Evolutionary conservation across 768 basidiomycete species (phyloP).

Genomic region (Hygrocybe coccinea): DNA sequence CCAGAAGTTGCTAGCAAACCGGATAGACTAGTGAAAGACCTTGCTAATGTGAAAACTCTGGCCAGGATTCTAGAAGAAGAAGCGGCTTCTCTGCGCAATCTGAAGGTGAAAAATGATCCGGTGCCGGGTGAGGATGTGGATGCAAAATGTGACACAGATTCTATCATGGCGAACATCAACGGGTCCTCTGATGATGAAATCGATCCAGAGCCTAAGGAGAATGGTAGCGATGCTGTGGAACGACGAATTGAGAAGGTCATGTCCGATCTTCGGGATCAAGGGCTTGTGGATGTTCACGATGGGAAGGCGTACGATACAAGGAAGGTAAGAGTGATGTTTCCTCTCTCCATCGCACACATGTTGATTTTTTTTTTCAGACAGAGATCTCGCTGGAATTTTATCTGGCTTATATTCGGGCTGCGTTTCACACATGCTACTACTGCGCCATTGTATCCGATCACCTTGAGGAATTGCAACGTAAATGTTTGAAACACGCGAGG

Average conservation of each 20-base stretch:
- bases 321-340: constrained; percentile 49
- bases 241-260: constrained; percentile 73
- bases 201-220: constrained; percentile 54
- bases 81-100: constrained; percentile 46
- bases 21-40: constrained; percentile 76
- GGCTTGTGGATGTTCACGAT: constrained; percentile 52
- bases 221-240: constrained; percentile 77
- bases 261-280: constrained; percentile 64
- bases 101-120: constrained; percentile 30
- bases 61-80: constrained; percentile 74
- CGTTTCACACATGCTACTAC: constrained; percentile 96
- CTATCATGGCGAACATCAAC: constrained; percentile 25
- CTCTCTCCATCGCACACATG: constrained; percentile 14
- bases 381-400: constrained; percentile 86
- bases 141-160: constrained; percentile 31
- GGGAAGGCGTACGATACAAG: constrained; percentile 63
- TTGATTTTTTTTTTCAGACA: constrained; percentile 43
- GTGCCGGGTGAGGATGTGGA: constrained; percentile 25
- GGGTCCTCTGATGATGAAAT: constrained; percentile 36
- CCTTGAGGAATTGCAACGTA: constrained; percentile 90
- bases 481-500: constrained; percentile 89
- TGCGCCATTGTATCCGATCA: constrained; percentile 91
- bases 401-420: constrained; percentile 87
- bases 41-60: constrained; percentile 68
- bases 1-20: constrained; percentile 79